Percentiles rank a stretch among this genome's conserved stretches.
phyloP scores from a whole-genome alignment of 805 yeast species.

The Starmera quercuum region DNA sequence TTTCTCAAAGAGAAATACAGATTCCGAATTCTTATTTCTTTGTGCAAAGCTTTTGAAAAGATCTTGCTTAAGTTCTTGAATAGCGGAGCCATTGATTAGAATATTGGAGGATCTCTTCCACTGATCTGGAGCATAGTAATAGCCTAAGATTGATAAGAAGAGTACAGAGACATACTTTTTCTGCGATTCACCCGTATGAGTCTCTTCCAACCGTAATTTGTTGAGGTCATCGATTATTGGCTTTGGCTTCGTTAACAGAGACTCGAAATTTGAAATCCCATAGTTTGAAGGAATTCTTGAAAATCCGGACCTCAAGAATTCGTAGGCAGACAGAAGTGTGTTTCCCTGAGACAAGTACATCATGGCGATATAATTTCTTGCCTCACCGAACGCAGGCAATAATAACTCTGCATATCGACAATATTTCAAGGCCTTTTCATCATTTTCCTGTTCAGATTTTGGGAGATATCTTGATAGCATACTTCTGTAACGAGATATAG shows the following conservation, averaged over 20 bases:
- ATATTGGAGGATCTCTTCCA: constrained; percentile 25
- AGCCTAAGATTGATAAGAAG: constrained; percentile 33
- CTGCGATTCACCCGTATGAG: constrained; percentile 6
- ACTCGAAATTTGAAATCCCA: constrained; percentile 29
- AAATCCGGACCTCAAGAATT: constrained; percentile 37
- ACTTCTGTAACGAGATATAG: constrained; percentile 49
- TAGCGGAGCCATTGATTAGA: constrained; percentile 22
- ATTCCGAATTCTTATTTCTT: constrained; percentile 9
- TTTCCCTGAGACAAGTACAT: constrained; percentile 32
- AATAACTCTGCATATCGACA: constrained; percentile 48
- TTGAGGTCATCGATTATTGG: constrained; percentile 21
- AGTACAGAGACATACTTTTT: constrained; percentile 8
- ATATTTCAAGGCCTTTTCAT: constrained; percentile 34
- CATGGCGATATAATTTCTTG: constrained; percentile 53
- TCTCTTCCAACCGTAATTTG: constrained; percentile 11
- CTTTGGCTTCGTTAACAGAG: constrained; percentile 25
- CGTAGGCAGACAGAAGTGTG: constrained; percentile 25
- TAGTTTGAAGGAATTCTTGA: constrained; percentile 33
- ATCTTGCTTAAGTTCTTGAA: constrained; percentile 23
- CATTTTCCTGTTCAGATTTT: constrained; percentile 31
- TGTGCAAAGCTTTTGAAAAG: constrained; percentile 20
- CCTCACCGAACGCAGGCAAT: constrained; percentile 64
- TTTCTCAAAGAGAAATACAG: constrained; percentile 17
- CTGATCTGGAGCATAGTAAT: constrained; percentile 32
- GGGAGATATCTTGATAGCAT: constrained; percentile 23